Evolutionary conservation across 179 eudicot genomes (phyloP).

Genomic region (Drosera spatulata): DNA sequence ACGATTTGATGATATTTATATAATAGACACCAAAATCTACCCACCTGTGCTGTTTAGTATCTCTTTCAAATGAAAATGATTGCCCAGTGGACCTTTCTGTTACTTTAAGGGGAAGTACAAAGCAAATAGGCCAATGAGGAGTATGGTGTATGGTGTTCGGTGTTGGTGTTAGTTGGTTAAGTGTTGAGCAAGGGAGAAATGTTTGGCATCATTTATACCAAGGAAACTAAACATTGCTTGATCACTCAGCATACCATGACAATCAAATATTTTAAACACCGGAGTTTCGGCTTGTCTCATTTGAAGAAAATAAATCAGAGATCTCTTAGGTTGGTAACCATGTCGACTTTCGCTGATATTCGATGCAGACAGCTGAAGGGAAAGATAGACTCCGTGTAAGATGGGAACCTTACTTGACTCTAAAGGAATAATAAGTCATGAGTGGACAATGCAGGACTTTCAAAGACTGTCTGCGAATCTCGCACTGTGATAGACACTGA

Average conservation of each 20-base stretch:
- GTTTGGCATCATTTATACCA: constrained; percentile 7
- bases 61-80: constrained; percentile 15
- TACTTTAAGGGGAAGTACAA: constrained; percentile 30
- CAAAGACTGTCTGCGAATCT: too few relatives aligned
- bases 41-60: constrained; percentile 6
- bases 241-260: constrained; percentile 6
- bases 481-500: too few relatives aligned
- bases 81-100: constrained; percentile 20
- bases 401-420: too few relatives aligned
- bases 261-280: too few relatives aligned
- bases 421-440: too few relatives aligned
- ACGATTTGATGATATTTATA: background rate
- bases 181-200: constrained; percentile 24
- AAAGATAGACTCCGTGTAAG: too few relatives aligned
- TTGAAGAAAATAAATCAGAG: too few relatives aligned
- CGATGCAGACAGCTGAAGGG: too few relatives aligned
- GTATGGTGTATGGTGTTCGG: constrained; percentile 15
- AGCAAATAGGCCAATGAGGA: constrained; percentile 7
- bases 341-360: too few relatives aligned
- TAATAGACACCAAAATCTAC: background rate
- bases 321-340: too few relatives aligned
- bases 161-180: constrained; percentile 21
- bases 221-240: constrained; percentile 14
- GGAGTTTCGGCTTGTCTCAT: too few relatives aligned
- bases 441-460: too few relatives aligned